phyloP scores from a whole-genome alignment of 75 land plant genomes.

The Pseudotsuga menziesii region DNA sequence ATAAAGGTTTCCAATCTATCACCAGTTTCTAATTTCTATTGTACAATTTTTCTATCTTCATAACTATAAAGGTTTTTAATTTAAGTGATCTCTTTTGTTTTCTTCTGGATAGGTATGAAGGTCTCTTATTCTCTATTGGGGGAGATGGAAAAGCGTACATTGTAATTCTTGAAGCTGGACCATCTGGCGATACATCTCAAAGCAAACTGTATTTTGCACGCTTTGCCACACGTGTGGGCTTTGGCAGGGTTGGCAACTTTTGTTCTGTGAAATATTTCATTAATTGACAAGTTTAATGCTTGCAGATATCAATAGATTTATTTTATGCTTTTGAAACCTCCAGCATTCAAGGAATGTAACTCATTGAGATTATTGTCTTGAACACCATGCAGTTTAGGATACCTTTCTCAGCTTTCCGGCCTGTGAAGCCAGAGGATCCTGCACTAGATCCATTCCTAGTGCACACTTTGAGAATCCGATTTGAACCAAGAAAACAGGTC shows the following conservation, averaged over 20 bases:
- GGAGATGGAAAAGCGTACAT: slow-evolving; percentile 90
- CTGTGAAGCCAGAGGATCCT: slow-evolving; percentile 88
- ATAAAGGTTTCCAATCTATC: no score
- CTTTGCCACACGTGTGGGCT: slow-evolving; percentile 78
- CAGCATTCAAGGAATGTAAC: background rate
- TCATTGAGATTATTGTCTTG: background rate
- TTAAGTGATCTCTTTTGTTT: no score
- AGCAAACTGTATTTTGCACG: slow-evolving; percentile 75
- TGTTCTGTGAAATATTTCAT: slow-evolving; percentile 3
- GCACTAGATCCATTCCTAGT: slow-evolving; percentile 92
- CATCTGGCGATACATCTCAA: slow-evolving; percentile 61
- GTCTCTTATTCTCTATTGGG: slow-evolving; percentile 82
- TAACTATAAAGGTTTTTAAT: no score
- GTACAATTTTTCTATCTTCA: no score
- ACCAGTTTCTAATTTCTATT: no score
- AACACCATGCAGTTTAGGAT: slow-evolving; percentile 64
- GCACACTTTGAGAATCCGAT: slow-evolving; percentile 83
- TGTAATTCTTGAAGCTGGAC: slow-evolving; percentile 78
- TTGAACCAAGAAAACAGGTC: slow-evolving; percentile 95
- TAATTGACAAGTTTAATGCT: background rate
- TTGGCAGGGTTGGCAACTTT: slow-evolving; percentile 73
- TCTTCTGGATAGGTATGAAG: slow-evolving; percentile 68
- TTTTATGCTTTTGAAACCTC: background rate
- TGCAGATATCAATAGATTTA: background rate
- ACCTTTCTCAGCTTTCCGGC: slow-evolving; percentile 84